Conservation (phyloP, 1,284 basidiomycete genomes). For the Irpex sp. region DNA sequence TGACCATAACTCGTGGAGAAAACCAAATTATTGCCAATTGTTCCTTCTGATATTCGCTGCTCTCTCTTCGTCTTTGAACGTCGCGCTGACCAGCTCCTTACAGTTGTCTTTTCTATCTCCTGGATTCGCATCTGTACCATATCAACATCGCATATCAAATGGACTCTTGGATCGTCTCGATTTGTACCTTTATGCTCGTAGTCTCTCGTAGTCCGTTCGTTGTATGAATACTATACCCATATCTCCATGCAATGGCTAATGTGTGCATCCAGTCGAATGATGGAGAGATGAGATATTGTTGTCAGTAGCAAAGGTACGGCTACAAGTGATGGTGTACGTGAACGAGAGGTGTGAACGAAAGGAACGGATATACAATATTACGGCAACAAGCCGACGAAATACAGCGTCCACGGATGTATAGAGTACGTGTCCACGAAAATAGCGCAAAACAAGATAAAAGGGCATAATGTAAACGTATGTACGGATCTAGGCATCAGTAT, state of each 20-base stretch:
- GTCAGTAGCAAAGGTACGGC: not conserved
- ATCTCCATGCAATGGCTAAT: not conserved
- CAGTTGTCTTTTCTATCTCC: not conserved
- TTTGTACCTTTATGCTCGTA: not conserved
- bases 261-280: not conserved
- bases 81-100: not conserved
- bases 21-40: constrained; percentile 31
- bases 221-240: not conserved
- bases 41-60: constrained; percentile 25
- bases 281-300: not conserved
- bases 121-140: not conserved
- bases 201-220: not conserved
- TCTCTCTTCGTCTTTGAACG: not conserved
- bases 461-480: not conserved
- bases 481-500: not conserved
- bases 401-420: not conserved
- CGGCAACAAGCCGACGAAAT: not conserved
- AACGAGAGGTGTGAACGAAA: not conserved
- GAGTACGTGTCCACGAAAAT: constrained; percentile 1
- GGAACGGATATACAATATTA: not conserved
- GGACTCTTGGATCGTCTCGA: not conserved
- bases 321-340: not conserved
- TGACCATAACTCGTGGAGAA: constrained; percentile 29
- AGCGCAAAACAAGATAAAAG: not conserved
- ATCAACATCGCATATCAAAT: not conserved